Conservation (phyloP, 345 rosid species). For the Syzygium grande region DNA sequence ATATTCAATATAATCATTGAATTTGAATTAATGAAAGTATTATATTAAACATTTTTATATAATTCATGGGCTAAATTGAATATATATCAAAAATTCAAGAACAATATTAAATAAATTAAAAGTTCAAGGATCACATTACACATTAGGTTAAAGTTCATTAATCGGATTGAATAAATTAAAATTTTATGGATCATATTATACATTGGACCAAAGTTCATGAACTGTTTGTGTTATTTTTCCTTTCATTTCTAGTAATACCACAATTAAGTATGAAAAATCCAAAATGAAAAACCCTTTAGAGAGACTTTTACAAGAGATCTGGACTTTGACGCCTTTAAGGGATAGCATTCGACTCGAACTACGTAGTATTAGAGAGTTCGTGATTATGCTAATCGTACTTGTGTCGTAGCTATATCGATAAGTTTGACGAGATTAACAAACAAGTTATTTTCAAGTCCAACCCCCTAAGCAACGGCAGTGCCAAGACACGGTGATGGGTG, state of each 20-base stretch:
- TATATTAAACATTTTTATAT: too few relatives aligned
- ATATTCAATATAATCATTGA: too few relatives aligned
- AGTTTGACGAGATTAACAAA: background rate
- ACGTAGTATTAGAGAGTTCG: accelerated
- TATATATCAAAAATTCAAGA: accelerated
- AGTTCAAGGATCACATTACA: too few relatives aligned
- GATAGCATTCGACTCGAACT: background rate
- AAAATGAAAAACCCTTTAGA: background rate
- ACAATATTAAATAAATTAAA: too few relatives aligned
- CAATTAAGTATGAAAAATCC: background rate
- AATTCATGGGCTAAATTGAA: accelerated
- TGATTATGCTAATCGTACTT: background rate
- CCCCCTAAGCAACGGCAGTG: background rate
- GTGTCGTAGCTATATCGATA: background rate
- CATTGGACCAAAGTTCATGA: too few relatives aligned
- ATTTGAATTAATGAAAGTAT: too few relatives aligned
- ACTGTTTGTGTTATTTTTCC: too few relatives aligned
- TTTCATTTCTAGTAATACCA: background rate
- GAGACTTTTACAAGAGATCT: background rate
- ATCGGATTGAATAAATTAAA: accelerated
- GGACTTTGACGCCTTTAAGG: accelerated
- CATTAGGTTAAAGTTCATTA: too few relatives aligned
- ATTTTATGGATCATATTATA: too few relatives aligned
- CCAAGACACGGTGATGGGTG: background rate
- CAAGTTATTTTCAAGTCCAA: background rate